A percentile compares a stretch with the other conserved stretches of the same genome.
Evolutionary conservation across 1,139 yeast genomes (phyloP).

Genomic region (Spencermartinsiella ligniputridi): DNA sequence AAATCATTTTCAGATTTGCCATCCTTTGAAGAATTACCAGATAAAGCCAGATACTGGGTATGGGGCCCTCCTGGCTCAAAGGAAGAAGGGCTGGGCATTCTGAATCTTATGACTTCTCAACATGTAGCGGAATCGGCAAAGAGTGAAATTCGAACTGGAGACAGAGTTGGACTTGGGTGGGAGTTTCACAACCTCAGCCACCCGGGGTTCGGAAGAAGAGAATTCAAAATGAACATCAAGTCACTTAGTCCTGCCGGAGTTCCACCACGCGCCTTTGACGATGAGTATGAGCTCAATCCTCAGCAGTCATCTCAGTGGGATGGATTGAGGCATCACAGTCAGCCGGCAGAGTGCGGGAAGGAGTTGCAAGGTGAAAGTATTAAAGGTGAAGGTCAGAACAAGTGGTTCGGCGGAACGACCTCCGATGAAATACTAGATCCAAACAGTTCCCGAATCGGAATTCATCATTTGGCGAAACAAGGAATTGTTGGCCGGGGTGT

Average conservation of each 20-base stretch:
- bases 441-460: constrained; percentile 24
- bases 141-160: constrained; percentile 21
- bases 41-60: constrained; percentile 22
- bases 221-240: constrained; percentile 13
- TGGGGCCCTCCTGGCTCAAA: constrained; percentile 25
- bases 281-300: constrained; percentile 29
- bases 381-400: constrained; percentile 10
- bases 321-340: constrained; percentile 31
- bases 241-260: not conserved
- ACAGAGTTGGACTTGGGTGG: constrained; percentile 22
- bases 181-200: constrained; percentile 19
- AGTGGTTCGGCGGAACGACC: constrained; percentile 27
- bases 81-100: constrained; percentile 24
- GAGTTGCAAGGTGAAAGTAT: constrained; percentile 2
- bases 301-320: constrained; percentile 36
- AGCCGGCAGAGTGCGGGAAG: constrained; percentile 6
- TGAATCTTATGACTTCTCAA: constrained; percentile 20
- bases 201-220: constrained; percentile 18
- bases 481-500: constrained; percentile 35
- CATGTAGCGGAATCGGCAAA: constrained; percentile 20
- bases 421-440: constrained; percentile 23
- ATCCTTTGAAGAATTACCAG: constrained; percentile 17
- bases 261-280: constrained; percentile 23
- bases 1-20: constrained; percentile 19
- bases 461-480: constrained; percentile 26